phyloP scores from a whole-genome alignment of 2,329 filamentous ascomycete genomes.

The Ustulina deusta region DNA sequence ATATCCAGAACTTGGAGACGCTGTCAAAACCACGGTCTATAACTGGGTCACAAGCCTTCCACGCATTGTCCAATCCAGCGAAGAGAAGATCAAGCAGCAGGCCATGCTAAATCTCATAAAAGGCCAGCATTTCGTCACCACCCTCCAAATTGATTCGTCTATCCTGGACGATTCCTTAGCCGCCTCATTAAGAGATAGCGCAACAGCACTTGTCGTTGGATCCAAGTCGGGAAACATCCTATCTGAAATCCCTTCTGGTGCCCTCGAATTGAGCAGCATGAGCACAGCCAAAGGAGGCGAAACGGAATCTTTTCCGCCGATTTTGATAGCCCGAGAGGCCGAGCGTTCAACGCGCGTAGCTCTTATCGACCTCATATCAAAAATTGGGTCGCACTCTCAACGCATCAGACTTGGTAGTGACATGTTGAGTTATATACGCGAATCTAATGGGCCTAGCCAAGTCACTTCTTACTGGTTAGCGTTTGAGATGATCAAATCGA shows the following conservation, averaged over 20 bases:
- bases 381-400: conserved; percentile 68
- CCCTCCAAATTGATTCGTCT: conserved; percentile 72
- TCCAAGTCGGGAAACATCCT: conserved; percentile 50
- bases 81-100: conserved; percentile 80
- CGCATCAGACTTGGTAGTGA: conserved; percentile 71
- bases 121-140: conserved; percentile 74
- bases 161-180: conserved; percentile 76
- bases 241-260: conserved; percentile 51
- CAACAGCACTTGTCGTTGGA: conserved; percentile 61
- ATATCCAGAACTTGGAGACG: conserved; percentile 71
- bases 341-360: conserved; percentile 71
- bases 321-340: conserved; percentile 73
- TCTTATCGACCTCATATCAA: conserved; percentile 68
- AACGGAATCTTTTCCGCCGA: conserved; percentile 64
- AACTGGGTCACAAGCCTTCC: conserved; percentile 86
- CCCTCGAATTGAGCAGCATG: conserved; percentile 48
- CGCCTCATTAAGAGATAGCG: conserved; percentile 78
- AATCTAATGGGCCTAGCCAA: conserved; percentile 68
- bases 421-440: conserved; percentile 73
- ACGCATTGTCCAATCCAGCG: conserved; percentile 83
- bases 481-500: conserved; percentile 75
- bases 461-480: conserved; percentile 85
- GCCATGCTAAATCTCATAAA: conserved; percentile 82
- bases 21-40: conserved; percentile 78
- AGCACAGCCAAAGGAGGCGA: conserved; percentile 44